Base-by-base conservation (phyloP, 2,329 filamentous ascomycete species). In the Chaetomium olivaceum region DNA sequence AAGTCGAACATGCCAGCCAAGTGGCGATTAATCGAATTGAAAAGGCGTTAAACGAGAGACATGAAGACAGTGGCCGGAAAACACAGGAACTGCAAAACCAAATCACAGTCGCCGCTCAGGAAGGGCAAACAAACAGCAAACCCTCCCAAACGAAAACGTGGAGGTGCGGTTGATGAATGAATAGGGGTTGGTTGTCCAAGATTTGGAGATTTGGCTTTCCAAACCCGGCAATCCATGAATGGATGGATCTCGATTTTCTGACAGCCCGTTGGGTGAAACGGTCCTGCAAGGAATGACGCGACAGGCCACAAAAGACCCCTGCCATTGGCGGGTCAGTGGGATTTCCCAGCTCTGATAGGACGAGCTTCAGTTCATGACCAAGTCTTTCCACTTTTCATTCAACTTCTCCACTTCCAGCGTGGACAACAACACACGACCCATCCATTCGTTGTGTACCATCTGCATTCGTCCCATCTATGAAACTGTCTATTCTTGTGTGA, bases 41-140 rank as follows among this genome's bases (percentile, higher is more conserved):
- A 64, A 48, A 58, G 67, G 60, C 21, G 36, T 36, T 65, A 66
- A 71, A 70, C 63, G 69, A 71, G 63, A 62, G 70, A 68, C 68
- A 62, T 66, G 69, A 68, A 69, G 58, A 43, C 21, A 57, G 43
- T 39, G 25, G 29, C n/a, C 12, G 39, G 55, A 58, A 48, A 59
- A 52, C 29, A 27, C 52, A 36, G 33, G 21, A 46, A 66, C 43
- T 6, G 14, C 48, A 21, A 21, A 36, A 48, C 21, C 23, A 46
- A 21, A 43, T 27, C 29, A 60, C 62, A 36, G 27, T 48, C 21
- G 64, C 36, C 64, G 55, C 29, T 52, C 23, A 29, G 21, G n/a
- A 60, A 25, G 25, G 8, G 9, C 25, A 43, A 43, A 25, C 25
- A 57, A 57, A 7, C 39, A n/a, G 39, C 39, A 43, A 61, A 46